These are phyloP conservation scores for Microbotryum scabiosae DNA, from an alignment of 1,284 basidiomycete species.

Conservation along the genomic window DNA sequence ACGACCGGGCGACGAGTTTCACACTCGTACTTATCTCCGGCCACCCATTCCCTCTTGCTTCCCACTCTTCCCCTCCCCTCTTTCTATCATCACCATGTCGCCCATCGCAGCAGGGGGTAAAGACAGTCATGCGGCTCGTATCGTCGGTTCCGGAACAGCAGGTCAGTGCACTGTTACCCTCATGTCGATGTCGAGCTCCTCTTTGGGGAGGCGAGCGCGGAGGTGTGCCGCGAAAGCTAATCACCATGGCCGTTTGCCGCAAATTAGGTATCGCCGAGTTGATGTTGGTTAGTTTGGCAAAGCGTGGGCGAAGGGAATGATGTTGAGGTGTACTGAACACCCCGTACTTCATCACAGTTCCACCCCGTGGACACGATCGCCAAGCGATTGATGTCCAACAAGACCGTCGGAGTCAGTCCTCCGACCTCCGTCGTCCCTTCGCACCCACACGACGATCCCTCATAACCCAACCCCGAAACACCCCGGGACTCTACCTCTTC, in stretches of 20 bases:
- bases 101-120: slow-evolving; percentile 55
- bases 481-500: neutral
- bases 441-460: neutral
- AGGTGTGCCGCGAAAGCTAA: neutral
- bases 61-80: neutral
- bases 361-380: slow-evolving; percentile 71
- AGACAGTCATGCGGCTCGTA: slow-evolving; percentile 82
- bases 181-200: neutral
- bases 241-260: neutral
- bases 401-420: slow-evolving; percentile 54
- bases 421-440: neutral
- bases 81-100: slow-evolving; percentile 35
- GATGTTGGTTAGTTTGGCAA: slow-evolving; percentile 46
- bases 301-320: slow-evolving; percentile 73
- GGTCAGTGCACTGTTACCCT: slow-evolving; percentile 48
- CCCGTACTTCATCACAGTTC: neutral
- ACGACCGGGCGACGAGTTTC: too few species aligned
- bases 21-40: too few species aligned
- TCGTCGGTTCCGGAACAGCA: slow-evolving; percentile 85
- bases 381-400: slow-evolving; percentile 97
- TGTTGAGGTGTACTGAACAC: slow-evolving; percentile 22
- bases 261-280: slow-evolving; percentile 81
- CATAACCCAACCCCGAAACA: neutral
- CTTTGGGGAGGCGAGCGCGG: neutral
- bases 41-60: neutral